Evolutionary conservation across 345 rosid species (phyloP), one percentile per base, ranked within the genome.

Genomic region (Capsella bursapastoris): DNA sequence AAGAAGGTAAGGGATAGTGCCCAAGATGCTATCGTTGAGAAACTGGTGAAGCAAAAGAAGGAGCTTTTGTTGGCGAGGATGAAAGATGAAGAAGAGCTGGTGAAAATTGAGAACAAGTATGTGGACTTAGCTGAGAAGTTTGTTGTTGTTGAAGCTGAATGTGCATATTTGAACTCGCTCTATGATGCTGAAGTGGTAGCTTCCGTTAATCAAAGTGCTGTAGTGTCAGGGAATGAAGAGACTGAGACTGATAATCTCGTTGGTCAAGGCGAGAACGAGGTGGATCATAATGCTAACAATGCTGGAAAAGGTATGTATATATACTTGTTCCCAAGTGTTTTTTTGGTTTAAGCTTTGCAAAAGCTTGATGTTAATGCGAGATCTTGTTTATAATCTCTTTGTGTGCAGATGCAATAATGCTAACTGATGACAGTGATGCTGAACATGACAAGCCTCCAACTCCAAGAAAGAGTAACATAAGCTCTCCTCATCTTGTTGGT

Each of bases 351-450:
- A 48, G 59, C 18, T 71, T 4, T 7, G 16, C 51, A 38, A 34
- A 15, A 25, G 37, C 44, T 49, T 15, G 7, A 62, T 71, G 9
- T 49, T 71, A 28, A 22, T 8, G 18, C 12, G 55, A 8, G 37
- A 34, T 8, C 5, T 4, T 6, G 3, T 9, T 35, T 47, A n/a
- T 16, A 13, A 22, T 69, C 5, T 16, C 14, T 44, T 7, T 70
- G 2, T 34, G 37, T 58, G 57, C 5, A 58, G 74, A 58, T 37
- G 25, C 47, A 11, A 43, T 43, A 1, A 41, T 53, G 64, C 6
- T 73, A n/a, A 73, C 40, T 65, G 71, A 71, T 0, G 47, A 70
- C 15, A 70, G 43, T 5, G 63, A 55, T 28, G 65, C 29, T 57
- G 73, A 63, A 18, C 34, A 40, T 11, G 47, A 52, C 10, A 25